Evolutionary conservation across 768 basidiomycete genomes (phyloP), one percentile per base, ranked within the genome.

Genomic region (Boletus bicolor): DNA sequence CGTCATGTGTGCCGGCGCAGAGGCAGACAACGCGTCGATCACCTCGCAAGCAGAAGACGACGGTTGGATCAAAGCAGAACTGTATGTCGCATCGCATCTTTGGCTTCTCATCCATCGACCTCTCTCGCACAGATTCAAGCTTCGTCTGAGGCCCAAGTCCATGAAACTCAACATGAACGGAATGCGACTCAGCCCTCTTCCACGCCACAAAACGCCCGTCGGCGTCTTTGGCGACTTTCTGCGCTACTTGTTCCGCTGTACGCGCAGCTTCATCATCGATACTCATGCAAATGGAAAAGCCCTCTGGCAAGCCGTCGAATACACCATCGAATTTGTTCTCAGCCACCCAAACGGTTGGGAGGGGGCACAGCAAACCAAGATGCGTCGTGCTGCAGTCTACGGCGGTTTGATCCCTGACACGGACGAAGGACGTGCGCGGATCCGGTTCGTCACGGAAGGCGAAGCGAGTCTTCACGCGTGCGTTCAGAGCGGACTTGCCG

Each of bases 341-440:
- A 85, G 85, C 39, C 89, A 91, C 68, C 89, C 89, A 14, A 91
- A 90, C 60, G 89, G 89, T 6, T 91, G 89, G 89, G 89, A 91
- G 64, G 81, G 82, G 19, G 86, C 80, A 19, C 82, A 87, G 9
- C 87, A 90, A 62, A 83, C 85, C 32, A 85, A 83, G 70, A 89
- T 91, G 85, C 80, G 89, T 54, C 77, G 86, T 54, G 84, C 83
- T 0, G 89, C 89, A 1, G 79, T 87, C 9, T 79, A 83, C 59
- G 89, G 86, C 4, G 81, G 80, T n/a, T 68, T 91, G 38, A 84
- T 91, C 17, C 83, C 89, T 2, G 86, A 89, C 68, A 86, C 84
- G 1, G 85, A 86, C 60, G 83, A 82, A 53, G 88, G 87, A 3
- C 83, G 82, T 58, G 81, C 87, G 1, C 76, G 86, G 53, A 88